Base-by-base conservation (phyloP, 192 early-diverging fungal genomes). In the Pilaira anomala region DNA sequence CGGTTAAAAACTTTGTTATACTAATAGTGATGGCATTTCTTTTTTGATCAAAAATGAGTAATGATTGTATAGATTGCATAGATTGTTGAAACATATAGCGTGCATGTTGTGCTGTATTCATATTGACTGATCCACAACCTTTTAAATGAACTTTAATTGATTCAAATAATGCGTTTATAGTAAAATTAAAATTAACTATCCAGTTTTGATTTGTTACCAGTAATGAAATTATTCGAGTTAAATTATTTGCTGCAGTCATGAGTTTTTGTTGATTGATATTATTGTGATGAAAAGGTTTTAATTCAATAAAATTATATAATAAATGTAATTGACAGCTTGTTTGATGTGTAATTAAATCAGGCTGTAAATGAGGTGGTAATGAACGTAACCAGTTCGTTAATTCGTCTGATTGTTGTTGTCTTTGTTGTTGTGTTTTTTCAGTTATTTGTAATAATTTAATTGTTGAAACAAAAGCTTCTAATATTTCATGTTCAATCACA, bases 21-120 rank as follows among this genome's bases (percentile, higher is more conserved):
- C n/a, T 22, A 0, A 46, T 18, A 16, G 46, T 62, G 30, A 30
- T 29, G 28, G 24, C 24, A 2, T 30, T 16, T 6, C 51, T 26
- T 7, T 11, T 14, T 51, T 12, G 24, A 8, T 33, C 25, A 9
- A 22, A 33, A 0, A n/a, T 48, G 9, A 62, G 14, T 1, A 62
- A 33, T 3, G 19, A 36, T 1, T 48, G 58, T 22, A 68, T 61
- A 5, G 58, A 24, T 22, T 49, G 58, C 13, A 61, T 36, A 0
- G 66, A 59, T 24, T 58, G 58, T 53, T 68, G 66, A 49, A 68
- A 68, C 66, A 68, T 59, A 8, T 30, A 51, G n/a, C 59, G 50
- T 4, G 66, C 30, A 52, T 68, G 66, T 13, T 42, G 30, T 11
- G 66, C 59, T 11, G 25, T 8, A 16, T 41, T 18, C 7, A 42